Conservation (phyloP, 208 protist genomes). For the Polymyxa betae region DNA sequence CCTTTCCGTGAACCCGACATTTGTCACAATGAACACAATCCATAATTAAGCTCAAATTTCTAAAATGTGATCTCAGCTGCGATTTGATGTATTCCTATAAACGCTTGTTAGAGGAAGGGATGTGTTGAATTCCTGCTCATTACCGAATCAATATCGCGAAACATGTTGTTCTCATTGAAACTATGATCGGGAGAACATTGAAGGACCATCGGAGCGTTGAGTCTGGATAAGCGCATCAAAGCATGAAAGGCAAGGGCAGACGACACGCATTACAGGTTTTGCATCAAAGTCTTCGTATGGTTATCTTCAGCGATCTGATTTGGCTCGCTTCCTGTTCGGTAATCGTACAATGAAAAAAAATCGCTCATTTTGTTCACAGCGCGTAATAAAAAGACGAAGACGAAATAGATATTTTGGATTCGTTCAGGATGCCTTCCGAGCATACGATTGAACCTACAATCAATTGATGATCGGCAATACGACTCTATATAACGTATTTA, state of each 20-base stretch:
- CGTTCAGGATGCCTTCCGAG: conserved; percentile 19
- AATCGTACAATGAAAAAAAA: conserved; percentile 4
- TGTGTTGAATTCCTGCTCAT: not conserved
- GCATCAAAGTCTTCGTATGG: not conserved
- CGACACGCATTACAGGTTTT: not conserved
- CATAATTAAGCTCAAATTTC: conserved; percentile 53
- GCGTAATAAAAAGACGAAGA: conserved; percentile 42
- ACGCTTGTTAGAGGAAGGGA: not conserved
- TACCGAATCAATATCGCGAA: not conserved
- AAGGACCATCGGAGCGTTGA: not conserved
- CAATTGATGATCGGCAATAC: not conserved
- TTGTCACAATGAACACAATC: conserved; percentile 56
- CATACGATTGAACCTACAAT: conserved; percentile 1
- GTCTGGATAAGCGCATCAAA: not conserved
- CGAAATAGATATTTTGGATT: conserved; percentile 57
- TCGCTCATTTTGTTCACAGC: conserved; percentile 40
- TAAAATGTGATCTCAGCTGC: conserved; percentile 29
- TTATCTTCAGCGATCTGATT: not conserved
- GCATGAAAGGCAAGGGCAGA: not conserved
- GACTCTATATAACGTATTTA: not conserved
- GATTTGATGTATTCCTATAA: not conserved
- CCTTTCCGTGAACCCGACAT: conserved; percentile 52
- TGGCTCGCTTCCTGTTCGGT: conserved; percentile 14
- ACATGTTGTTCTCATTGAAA: conserved; percentile 21
- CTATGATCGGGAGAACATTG: conserved; percentile 51